Base-by-base conservation (phyloP, 176 grass and related monocot species). In the Urochloa ruziziensis region DNA sequence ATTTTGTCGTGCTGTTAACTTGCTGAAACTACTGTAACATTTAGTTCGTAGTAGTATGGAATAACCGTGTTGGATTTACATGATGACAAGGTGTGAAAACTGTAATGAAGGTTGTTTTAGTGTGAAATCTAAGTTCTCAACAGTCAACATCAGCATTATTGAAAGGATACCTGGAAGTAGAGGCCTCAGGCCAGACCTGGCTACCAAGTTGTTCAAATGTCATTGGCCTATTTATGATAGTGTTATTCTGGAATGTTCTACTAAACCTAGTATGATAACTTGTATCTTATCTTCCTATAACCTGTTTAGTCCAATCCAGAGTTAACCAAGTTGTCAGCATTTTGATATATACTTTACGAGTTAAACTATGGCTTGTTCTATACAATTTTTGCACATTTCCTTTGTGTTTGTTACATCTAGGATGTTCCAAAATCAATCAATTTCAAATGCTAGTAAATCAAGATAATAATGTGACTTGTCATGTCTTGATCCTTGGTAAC, bases 401-500 rank as follows among this genome's bases (percentile, higher is more conserved):
- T 73, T 75, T n/a, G 7, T 28, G 68, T 54, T 89, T 61, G 52
- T 14, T 51, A 47, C 39, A 56, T 70, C 18, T 40, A 52, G 63
- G 77, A 78, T 18, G 53, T n/a, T 24, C 18, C 42, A 69, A 46
- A 23, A 56, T 21, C 59, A 72, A 19, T 27, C 16, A 86, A 64
- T 65, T 72, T 63, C 24, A 65, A 82, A 66, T 30, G 42, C 60
- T 28, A 24, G 32, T 28, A 29, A 27, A 60, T 78, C 43, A 34
- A 60, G 21, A 58, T 37, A 58, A 75, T 25, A 36, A 24, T 56
- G 23, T 75, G 33, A 56, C 0, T n/a, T 2, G 2, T 10, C 17
- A 37, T 25, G n/a, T n/a, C n/a, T n/a, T n/a, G n/a, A n/a, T n/a
- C n/a, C n/a, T 33, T 15, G 49, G 51, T 54, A 75, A 75, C 48